Evolutionary conservation across 306 rosid species (phyloP).

Genomic region (Casuarina equisetifolia): DNA sequence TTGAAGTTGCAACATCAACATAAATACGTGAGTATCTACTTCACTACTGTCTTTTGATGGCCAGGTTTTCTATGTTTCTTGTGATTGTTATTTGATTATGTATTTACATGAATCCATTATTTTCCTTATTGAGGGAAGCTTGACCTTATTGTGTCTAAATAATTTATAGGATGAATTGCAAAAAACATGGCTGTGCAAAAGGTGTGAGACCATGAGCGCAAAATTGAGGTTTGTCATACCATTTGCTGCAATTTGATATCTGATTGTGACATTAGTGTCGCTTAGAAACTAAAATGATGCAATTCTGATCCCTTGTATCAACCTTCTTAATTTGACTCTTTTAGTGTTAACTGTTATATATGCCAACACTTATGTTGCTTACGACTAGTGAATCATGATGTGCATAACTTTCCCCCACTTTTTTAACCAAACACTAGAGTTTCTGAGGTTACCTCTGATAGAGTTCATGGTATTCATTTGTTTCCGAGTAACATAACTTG

Average conservation of each 20-base stretch:
- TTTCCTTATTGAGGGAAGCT: constrained; percentile 4
- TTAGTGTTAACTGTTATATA: background rate
- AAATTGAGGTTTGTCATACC: constrained; percentile 71
- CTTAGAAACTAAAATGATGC: background rate
- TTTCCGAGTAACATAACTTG: background rate
- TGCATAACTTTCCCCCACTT: background rate
- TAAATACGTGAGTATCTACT: constrained; percentile 57
- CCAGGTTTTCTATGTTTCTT: background rate
- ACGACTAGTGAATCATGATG: background rate
- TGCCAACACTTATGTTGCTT: background rate
- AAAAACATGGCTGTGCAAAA: constrained; percentile 90
- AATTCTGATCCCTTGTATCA: background rate
- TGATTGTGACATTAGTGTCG: background rate
- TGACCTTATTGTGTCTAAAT: constrained; percentile 11
- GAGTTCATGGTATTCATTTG: background rate
- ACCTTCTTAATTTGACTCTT: background rate
- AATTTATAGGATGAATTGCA: constrained; percentile 72
- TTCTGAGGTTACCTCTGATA: background rate
- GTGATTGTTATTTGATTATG: background rate
- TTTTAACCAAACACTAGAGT: background rate
- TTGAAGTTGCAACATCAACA: constrained; percentile 94
- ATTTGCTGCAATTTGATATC: background rate
- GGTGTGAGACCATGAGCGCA: constrained; percentile 88
- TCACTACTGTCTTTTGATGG: constrained; percentile 22
- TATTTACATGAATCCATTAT: background rate